A percentile compares a stretch with the other conserved stretches of the same genome.
These are phyloP conservation scores for Plasmodium chabaudi DNA, from an alignment of 169 alveolate species.

Conservation along the genomic window DNA sequence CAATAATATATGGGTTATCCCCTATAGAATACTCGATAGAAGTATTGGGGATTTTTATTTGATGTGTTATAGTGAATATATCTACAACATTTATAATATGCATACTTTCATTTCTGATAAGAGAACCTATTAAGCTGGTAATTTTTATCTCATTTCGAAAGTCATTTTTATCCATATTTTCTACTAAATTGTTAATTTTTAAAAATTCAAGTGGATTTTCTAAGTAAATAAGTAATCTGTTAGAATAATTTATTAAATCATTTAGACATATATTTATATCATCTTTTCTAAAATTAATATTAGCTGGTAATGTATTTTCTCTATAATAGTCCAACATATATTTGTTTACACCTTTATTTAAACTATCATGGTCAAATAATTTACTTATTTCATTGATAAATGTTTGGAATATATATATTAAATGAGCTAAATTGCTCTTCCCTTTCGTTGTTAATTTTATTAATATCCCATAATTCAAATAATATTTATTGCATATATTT, in stretches of 20 bases:
- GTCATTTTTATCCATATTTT: constrained; percentile 54
- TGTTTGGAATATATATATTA: constrained; percentile 47
- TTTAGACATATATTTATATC: constrained; percentile 10
- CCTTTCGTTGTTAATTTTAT: constrained; percentile 59
- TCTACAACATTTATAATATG: constrained; percentile 68
- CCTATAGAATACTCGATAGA: constrained; percentile 43
- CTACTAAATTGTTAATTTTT: constrained; percentile 44
- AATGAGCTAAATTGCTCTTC: constrained; percentile 41
- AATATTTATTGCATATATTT: constrained; percentile 40
- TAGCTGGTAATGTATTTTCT: constrained; percentile 41
- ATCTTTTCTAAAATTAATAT: constrained; percentile 42
- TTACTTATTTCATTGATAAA: constrained; percentile 50
- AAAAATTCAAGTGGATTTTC: constrained; percentile 49
- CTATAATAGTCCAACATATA: constrained; percentile 55
- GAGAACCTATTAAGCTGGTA: constrained; percentile 71
- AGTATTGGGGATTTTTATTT: constrained; percentile 49
- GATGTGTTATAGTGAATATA: constrained; percentile 27
- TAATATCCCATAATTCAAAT: constrained; percentile 65
- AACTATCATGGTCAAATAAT: constrained; percentile 70
- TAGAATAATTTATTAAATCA: constrained; percentile 55
- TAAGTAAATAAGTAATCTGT: constrained; percentile 36
- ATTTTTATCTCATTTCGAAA: constrained; percentile 75
- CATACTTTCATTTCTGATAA: constrained; percentile 50
- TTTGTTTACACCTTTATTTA: constrained; percentile 60
- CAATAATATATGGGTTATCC: constrained; percentile 68